Evolutionary conservation across 495 filamentous ascomycete genomes (phyloP), one percentile per base, ranked within the genome.

Genomic region (Aspergillus kassunensis): DNA sequence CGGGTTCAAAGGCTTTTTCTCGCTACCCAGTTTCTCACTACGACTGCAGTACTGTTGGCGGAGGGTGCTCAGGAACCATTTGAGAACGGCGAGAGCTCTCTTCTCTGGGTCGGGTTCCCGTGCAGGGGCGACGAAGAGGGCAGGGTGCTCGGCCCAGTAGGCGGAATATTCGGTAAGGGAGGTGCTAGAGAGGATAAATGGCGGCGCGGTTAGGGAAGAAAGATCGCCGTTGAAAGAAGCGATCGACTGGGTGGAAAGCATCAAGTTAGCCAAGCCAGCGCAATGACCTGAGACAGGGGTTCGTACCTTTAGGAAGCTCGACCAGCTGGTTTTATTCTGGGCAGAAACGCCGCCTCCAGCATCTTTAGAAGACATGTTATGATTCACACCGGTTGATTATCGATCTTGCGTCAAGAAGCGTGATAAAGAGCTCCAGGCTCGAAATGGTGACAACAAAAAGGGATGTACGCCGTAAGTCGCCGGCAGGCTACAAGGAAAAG

Each of bases 191-290:
- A 97, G 85, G 68, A 98, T 97, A 67, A 97, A 98, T 10, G 93
- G 89, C 31, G 93, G 93, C 18, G 93, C 92, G 27, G 93, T 97
- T 69, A 97, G 75, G 47, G 90, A 90, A 11, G 92, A 88, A 37
- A 98, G 83, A 61, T 98, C 93, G 60, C 95, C 93, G 71, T 90
- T 96, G 77, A 97, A 97, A 16, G 90, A 93, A 31, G 93, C 89
- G 61, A 98, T 90, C 23, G 91, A 95, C 90, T 95, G 47, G 6
- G 44, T 45, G 18, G 30, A 23, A 29, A 41, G 18, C 47, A 19
- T n/a, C n/a, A 29, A 15, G 25, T 49, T 13, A 45, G 44, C 31
- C 31, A 21, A n/a, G 23, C 24, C 24, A 27, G 24, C 44, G 33
- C 34, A 45, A 34, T 35, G 30, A 19, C n/a, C n/a, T n/a, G 6